phyloP scores from a whole-genome alignment of 345 rosid species.

The Citrus inodora region DNA sequence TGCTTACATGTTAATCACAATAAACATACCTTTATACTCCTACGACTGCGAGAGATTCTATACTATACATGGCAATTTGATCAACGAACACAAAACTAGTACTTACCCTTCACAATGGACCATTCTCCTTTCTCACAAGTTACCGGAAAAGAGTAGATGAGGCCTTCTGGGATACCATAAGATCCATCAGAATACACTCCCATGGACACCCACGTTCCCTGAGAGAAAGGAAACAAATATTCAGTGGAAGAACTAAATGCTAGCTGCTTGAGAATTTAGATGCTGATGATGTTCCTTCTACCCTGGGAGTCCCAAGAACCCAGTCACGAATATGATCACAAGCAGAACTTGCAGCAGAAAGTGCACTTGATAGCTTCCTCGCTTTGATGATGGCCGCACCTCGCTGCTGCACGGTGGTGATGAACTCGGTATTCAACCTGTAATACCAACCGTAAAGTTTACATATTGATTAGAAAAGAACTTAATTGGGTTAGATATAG shows the following conservation, averaged over 20 bases:
- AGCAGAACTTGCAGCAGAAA: conserved; percentile 82
- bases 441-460: not conserved
- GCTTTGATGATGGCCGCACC: conserved; percentile 70
- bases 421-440: conserved; percentile 61
- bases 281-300: not conserved
- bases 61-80: not conserved
- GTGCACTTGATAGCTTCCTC: conserved; percentile 64
- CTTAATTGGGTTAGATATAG: not conserved
- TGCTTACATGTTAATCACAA: not conserved
- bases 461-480: not conserved
- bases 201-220: conserved; percentile 91
- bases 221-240: not conserved
- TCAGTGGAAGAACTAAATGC: not conserved
- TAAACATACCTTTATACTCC: too few species aligned
- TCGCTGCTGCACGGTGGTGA: conserved; percentile 58
- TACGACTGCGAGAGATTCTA: too few species aligned
- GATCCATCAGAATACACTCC: conserved; percentile 95
- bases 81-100: not conserved
- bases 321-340: conserved; percentile 88
- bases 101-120: conserved; percentile 62
- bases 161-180: conserved; percentile 63
- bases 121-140: conserved; percentile 71
- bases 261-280: too few species aligned
- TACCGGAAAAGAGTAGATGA: conserved; percentile 81
- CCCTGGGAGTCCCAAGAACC: conserved; percentile 82